phyloP scores from a whole-genome alignment of 805 yeast genomes.

The Teunomyces pallodes region DNA sequence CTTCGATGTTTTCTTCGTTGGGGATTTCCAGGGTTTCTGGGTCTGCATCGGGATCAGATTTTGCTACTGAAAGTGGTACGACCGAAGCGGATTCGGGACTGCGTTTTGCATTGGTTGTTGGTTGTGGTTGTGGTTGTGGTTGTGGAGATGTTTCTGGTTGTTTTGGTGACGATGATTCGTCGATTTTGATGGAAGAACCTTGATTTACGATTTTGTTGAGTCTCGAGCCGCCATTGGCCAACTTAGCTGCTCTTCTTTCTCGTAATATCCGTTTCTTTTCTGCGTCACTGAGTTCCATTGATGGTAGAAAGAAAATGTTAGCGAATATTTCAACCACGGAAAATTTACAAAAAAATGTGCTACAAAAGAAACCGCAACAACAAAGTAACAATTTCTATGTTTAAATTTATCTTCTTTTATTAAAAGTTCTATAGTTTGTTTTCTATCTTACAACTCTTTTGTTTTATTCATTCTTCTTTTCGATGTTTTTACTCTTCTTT shows the following conservation, averaged over 20 bases:
- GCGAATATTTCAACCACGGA: no score
- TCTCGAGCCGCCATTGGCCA: conserved; percentile 56
- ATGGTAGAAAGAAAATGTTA: no score
- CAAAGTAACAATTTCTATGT: no score
- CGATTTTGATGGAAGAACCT: conserved; percentile 35
- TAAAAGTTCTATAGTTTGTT: background rate
- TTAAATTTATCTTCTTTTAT: no score
- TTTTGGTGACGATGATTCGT: conserved; percentile 10
- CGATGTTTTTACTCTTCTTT: conserved; percentile 1
- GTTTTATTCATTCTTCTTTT: background rate
- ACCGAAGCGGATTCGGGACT: background rate
- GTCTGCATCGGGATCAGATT: conserved; percentile 24
- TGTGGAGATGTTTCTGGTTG: no score
- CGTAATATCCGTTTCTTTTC: conserved; percentile 58
- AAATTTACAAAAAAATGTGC: no score
- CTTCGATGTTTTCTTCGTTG: conserved; percentile 28
- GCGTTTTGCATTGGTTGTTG: background rate
- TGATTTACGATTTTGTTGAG: conserved; percentile 43
- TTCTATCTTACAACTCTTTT: background rate
- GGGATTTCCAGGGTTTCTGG: conserved; percentile 40
- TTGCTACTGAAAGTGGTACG: background rate
- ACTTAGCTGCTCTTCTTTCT: conserved; percentile 65
- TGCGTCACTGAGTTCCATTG: conserved; percentile 42
- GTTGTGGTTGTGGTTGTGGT: conserved; percentile 13
- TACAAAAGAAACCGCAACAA: no score